Evolutionary conservation across 176 grass and related monocot genomes (phyloP).

Genomic region (Puccinellia tenuiflora): DNA sequence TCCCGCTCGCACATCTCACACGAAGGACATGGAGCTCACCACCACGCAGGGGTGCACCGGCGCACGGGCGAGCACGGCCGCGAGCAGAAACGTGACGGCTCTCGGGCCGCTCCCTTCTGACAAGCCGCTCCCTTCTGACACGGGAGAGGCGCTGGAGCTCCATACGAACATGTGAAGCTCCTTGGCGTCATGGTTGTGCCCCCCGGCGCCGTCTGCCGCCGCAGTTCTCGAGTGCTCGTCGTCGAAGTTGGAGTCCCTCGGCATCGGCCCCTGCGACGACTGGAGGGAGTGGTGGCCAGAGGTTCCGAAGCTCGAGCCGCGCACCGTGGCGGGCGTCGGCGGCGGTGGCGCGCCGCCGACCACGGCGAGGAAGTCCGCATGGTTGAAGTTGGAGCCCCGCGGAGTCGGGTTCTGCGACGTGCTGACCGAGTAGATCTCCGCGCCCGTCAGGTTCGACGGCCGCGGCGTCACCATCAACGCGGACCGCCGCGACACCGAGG

Average conservation of each 20-base stretch:
- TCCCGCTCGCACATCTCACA: too few species aligned
- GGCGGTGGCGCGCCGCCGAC: slow-evolving; percentile 49
- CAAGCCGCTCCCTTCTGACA: slow-evolving; percentile 74
- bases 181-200: slow-evolving; percentile 64
- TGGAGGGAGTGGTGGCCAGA: slow-evolving; percentile 60
- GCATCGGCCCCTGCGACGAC: slow-evolving; percentile 68
- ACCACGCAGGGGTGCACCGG: too few species aligned
- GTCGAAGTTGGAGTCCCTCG: slow-evolving; percentile 84
- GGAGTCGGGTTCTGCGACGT: slow-evolving; percentile 80
- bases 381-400: slow-evolving; percentile 81
- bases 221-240: slow-evolving; percentile 26
- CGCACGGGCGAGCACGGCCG: too few species aligned
- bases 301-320: slow-evolving; percentile 68
- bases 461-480: slow-evolving; percentile 54
- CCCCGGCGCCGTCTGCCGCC: neutral
- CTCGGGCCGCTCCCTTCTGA: too few species aligned
- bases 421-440: slow-evolving; percentile 86
- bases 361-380: slow-evolving; percentile 82
- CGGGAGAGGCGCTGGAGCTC: slow-evolving; percentile 82
- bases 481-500: slow-evolving; percentile 60
- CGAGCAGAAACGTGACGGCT: too few species aligned
- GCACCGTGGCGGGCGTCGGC: slow-evolving; percentile 14
- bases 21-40: too few species aligned
- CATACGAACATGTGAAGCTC: slow-evolving; percentile 99
- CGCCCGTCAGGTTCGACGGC: slow-evolving; percentile 76